Percentiles rank a stretch among this genome's conserved stretches.
Conservation (phyloP, 1,284 basidiomycete genomes). For the Sanguinoderma infundibulare region DNA sequence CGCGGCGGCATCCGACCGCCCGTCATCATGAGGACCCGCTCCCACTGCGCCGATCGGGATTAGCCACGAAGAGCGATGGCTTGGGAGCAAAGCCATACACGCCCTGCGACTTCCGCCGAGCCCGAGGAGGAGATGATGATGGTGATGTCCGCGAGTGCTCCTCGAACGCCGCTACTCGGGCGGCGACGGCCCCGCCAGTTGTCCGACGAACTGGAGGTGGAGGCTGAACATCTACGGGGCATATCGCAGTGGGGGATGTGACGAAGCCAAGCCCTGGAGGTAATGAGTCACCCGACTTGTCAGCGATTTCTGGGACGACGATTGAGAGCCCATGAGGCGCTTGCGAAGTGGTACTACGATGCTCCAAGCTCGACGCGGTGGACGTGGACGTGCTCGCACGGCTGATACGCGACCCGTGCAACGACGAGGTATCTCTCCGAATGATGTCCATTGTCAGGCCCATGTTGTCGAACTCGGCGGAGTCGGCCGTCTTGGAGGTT, state of each 20-base stretch:
- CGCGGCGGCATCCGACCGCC: background rate
- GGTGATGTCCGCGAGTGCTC: constrained; percentile 29
- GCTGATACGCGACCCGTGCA: constrained; percentile 28
- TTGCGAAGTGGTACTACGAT: background rate
- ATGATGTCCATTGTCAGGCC: constrained; percentile 69
- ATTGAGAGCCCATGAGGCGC: constrained; percentile 8
- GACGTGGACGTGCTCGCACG: constrained; percentile 22
- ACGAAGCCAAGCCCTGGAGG: constrained; percentile 17
- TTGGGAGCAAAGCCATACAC: constrained; percentile 60
- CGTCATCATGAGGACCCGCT: constrained; percentile 19
- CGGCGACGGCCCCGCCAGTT: constrained; percentile 34
- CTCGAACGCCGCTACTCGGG: constrained; percentile 46
- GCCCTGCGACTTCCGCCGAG: constrained; percentile 40
- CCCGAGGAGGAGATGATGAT: constrained; percentile 29
- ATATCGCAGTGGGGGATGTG: constrained; percentile 29
- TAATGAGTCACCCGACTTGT: background rate
- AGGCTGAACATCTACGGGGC: constrained; percentile 9
- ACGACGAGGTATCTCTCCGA: constrained; percentile 53
- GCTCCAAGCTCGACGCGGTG: constrained; percentile 10
- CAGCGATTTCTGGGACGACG: constrained; percentile 7
- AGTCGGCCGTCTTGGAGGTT: constrained; percentile 52
- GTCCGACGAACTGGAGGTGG: constrained; percentile 24
- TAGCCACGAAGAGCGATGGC: constrained; percentile 62
- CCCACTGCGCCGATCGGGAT: constrained; percentile 50
- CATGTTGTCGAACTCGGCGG: constrained; percentile 66